Percentiles rank a stretch among this genome's conserved stretches.
These are phyloP conservation scores for Pelargonium myrrhifolium DNA, from an alignment of 441 rosid species.

Conservation along the genomic window DNA sequence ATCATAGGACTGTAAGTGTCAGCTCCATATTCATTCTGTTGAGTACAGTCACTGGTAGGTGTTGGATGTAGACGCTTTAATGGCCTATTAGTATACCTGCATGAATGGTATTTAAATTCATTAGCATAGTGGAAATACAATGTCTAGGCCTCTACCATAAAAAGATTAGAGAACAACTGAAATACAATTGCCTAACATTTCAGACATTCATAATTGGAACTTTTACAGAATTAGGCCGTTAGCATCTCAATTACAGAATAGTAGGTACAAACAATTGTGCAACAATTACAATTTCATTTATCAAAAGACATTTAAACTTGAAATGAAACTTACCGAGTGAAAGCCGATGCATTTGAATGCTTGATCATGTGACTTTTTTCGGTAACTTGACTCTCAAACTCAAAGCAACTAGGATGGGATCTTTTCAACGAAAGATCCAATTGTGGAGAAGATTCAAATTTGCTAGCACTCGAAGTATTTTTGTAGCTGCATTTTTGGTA, in stretches of 20 bases:
- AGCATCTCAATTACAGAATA: too few relatives aligned
- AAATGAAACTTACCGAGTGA: slow-evolving; percentile 47
- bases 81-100: slow-evolving; percentile 57
- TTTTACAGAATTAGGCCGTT: too few relatives aligned
- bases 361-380: slow-evolving; percentile 44
- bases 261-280: too few relatives aligned
- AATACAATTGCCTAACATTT: background rate
- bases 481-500: slow-evolving; percentile 14
- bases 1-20: slow-evolving; percentile 9
- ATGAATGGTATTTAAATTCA: slow-evolving; percentile 11
- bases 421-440: slow-evolving; percentile 75
- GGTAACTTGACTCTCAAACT: slow-evolving; percentile 30
- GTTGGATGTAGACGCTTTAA: slow-evolving; percentile 33
- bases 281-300: too few relatives aligned
- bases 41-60: slow-evolving; percentile 23
- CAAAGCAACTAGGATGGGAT: slow-evolving; percentile 27
- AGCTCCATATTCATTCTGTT: slow-evolving; percentile 32
- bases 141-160: background rate
- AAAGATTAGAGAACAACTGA: background rate
- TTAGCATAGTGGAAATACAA: background rate
- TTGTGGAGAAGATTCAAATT: slow-evolving; percentile 38
- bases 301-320: background rate
- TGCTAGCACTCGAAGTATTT: slow-evolving; percentile 22
- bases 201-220: too few relatives aligned
- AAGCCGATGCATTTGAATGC: slow-evolving; percentile 77